Evolutionary conservation across 768 basidiomycete species (phyloP).

Genomic region (Boletus vermiculosoides): DNA sequence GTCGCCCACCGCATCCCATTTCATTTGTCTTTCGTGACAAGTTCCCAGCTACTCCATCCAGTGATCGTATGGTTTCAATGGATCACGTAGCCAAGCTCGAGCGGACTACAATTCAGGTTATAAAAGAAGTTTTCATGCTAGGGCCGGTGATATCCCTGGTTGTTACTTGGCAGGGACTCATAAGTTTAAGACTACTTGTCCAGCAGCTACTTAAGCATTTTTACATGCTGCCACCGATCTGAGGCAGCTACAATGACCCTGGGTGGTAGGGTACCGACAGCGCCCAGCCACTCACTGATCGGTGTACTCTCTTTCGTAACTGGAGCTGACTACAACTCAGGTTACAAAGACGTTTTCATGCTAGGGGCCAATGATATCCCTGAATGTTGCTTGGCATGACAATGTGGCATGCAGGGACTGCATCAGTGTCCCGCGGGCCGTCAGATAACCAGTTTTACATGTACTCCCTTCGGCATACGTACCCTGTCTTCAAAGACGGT

Average conservation of each 20-base stretch:
- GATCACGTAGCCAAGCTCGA: not conserved
- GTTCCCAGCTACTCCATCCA: not conserved
- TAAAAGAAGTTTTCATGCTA: not conserved
- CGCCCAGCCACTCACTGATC: no score
- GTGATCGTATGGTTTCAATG: not conserved
- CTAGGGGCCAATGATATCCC: slow-evolving; percentile 2
- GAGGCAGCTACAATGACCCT: no score
- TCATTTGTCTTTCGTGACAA: not conserved
- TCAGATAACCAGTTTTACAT: not conserved
- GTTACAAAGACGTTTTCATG: not conserved
- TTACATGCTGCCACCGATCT: no score
- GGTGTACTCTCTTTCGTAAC: no score
- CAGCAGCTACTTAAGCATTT: no score
- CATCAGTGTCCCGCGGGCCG: not conserved
- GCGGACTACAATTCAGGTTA: not conserved
- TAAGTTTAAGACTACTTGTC: no score
- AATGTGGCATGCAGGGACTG: not conserved
- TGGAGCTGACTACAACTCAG: not conserved
- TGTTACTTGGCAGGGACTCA: not conserved
- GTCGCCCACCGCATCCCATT: not conserved
- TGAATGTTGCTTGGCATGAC: not conserved
- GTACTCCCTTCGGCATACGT: not conserved
- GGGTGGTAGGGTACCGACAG: no score
- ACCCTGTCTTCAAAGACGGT: not conserved
- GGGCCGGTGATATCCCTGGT: slow-evolving; percentile 1